These are phyloP conservation scores for Vitis hybrid DNA, from an alignment of 177 flowering plant species.

Conservation along the genomic window DNA sequence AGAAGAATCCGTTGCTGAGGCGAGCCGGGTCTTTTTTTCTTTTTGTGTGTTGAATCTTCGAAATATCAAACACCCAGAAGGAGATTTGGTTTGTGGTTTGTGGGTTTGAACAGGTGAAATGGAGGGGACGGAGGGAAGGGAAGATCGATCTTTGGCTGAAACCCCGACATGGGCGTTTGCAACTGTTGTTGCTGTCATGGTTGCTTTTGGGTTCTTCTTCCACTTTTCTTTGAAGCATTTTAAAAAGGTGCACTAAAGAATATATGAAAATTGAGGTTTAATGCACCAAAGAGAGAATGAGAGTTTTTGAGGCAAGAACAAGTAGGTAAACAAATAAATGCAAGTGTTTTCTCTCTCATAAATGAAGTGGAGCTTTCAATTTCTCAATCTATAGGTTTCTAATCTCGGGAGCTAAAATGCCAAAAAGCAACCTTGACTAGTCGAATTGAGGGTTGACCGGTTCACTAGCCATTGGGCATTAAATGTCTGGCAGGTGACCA, in stretches of 20 bases:
- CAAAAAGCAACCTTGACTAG: too few species aligned
- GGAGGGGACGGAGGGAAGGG: conserved; percentile 13
- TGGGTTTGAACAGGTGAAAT: neutral
- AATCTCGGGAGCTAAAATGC: too few species aligned
- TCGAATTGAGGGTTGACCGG: accelerated
- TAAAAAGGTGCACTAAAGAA: conserved; percentile 37
- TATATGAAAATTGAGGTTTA: too few species aligned
- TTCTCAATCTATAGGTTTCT: too few species aligned
- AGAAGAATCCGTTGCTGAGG: neutral
- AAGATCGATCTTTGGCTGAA: conserved; percentile 50
- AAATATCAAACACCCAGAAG: neutral
- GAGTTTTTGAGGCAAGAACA: too few species aligned
- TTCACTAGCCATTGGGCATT: accelerated
- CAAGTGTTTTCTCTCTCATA: too few species aligned
- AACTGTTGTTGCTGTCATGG: conserved; percentile 58
- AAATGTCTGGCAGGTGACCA: too few species aligned
- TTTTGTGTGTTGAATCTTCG: neutral
- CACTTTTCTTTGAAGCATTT: conserved; percentile 40
- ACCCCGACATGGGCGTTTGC: conserved; percentile 91
- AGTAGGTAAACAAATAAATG: too few species aligned
- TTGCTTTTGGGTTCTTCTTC: conserved; percentile 50
- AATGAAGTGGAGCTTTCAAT: too few species aligned
- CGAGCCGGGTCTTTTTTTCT: neutral
- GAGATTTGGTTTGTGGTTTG: neutral
- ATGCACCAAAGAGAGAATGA: too few species aligned